Percentiles rank a stretch among this genome's conserved stretches.
Evolutionary conservation across 139 green algal genomes (phyloP).

Genomic region (Chlorella sp.): DNA sequence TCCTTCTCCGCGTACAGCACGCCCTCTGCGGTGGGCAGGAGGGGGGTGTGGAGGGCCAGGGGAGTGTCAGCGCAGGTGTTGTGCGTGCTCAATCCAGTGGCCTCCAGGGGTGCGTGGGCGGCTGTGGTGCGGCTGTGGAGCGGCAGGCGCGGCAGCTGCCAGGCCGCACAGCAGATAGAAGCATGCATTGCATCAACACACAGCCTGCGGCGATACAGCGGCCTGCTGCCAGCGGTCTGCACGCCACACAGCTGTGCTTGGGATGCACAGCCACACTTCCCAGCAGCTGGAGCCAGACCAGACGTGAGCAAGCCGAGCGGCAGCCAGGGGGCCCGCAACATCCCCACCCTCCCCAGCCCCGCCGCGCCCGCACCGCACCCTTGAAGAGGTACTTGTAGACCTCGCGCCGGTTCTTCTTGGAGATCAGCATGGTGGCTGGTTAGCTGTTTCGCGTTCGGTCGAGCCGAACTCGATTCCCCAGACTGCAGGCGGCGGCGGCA

Average conservation of each 20-base stretch:
- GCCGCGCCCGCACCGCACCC: constrained; percentile 59
- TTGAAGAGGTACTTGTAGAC: constrained; percentile 99
- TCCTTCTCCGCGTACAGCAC: constrained; percentile 99
- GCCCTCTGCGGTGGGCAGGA: constrained; percentile 82
- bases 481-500: constrained; percentile 12
- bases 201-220: too few relatives aligned
- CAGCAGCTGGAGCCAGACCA: too few relatives aligned
- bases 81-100: not conserved
- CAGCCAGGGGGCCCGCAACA: not conserved
- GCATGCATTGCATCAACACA: too few relatives aligned
- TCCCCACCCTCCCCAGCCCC: not conserved
- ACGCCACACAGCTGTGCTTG: too few relatives aligned
- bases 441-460: constrained; percentile 81
- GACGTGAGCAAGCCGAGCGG: too few relatives aligned
- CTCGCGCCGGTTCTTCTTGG: constrained; percentile 98
- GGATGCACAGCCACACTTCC: too few relatives aligned
- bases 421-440: constrained; percentile 93
- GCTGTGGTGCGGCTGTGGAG: too few relatives aligned
- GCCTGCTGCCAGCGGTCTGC: too few relatives aligned
- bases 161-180: too few relatives aligned
- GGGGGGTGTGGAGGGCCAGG: constrained; percentile 9
- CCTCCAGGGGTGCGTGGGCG: too few relatives aligned
- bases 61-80: too few relatives aligned
- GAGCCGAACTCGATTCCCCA: constrained; percentile 94
- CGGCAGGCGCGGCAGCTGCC: too few relatives aligned